Conservation (phyloP, 345 rosid genomes). For the Crucihimalaya himalaica region DNA sequence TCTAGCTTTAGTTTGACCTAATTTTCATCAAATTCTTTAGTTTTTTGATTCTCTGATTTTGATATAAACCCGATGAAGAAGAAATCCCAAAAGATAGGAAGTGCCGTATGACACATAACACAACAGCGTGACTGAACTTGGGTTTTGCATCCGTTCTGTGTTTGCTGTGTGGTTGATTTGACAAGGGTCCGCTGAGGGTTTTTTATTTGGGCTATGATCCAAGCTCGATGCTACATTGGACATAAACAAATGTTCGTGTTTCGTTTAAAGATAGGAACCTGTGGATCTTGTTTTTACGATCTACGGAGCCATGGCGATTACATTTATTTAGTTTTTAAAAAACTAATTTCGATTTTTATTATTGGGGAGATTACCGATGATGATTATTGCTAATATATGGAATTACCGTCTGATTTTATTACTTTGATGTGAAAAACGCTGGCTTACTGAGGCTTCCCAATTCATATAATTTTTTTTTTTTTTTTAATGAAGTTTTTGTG, state of each 20-base stretch:
- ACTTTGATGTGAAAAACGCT: slow-evolving; percentile 37
- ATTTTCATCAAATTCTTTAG: not conserved
- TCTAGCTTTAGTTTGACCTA: not conserved
- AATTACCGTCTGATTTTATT: slow-evolving; percentile 80
- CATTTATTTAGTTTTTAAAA: not conserved
- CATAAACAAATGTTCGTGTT: slow-evolving; percentile 44
- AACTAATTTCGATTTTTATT: not conserved
- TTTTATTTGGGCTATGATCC: slow-evolving; percentile 37
- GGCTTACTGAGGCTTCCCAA: slow-evolving; percentile 25
- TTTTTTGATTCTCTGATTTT: not conserved
- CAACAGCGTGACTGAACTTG: slow-evolving; percentile 36
- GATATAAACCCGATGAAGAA: slow-evolving; percentile 51
- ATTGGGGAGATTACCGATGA: slow-evolving; percentile 1
- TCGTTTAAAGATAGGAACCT: slow-evolving; percentile 70
- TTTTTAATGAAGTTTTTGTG: too few relatives aligned
- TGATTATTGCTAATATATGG: slow-evolving; percentile 49
- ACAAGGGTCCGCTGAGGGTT: slow-evolving; percentile 47
- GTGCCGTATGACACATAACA: slow-evolving; percentile 69
- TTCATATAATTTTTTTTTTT: not conserved
- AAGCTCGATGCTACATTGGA: slow-evolving; percentile 58
- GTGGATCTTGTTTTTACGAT: slow-evolving; percentile 44
- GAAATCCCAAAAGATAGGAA: slow-evolving; percentile 57
- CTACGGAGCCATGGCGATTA: slow-evolving; percentile 46
- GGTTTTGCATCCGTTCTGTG: slow-evolving; percentile 31
- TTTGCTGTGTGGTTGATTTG: slow-evolving; percentile 46